These are phyloP conservation scores for Gossypium herbaceum DNA, from an alignment of 345 rosid genomes.

Conservation along the genomic window DNA sequence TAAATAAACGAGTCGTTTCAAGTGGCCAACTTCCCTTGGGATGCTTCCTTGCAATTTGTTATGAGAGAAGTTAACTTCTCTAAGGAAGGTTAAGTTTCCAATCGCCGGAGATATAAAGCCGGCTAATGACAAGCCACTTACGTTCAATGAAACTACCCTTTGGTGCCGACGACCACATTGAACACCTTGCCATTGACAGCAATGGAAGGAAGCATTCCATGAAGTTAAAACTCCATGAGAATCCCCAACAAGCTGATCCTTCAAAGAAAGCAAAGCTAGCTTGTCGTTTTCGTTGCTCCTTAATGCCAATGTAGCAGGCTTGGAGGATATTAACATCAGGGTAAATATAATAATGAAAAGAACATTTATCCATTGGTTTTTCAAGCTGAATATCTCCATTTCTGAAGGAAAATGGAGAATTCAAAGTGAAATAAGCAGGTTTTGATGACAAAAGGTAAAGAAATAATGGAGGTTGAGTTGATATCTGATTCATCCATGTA, in stretches of 20 bases:
- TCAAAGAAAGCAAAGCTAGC: not conserved
- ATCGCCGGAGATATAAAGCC: too few species aligned
- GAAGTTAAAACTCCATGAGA: not conserved
- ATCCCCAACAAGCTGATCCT: not conserved
- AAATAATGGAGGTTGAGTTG: not conserved
- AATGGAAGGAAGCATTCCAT: too few species aligned
- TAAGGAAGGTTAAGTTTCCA: not conserved
- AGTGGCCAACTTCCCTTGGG: not conserved
- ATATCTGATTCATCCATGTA: not conserved
- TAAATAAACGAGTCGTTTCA: not conserved
- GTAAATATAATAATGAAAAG: not conserved
- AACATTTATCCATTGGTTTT: not conserved
- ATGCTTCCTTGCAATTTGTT: not conserved
- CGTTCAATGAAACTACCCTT: too few species aligned
- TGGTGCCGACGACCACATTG: too few species aligned
- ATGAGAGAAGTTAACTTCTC: not conserved
- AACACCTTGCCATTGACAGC: too few species aligned
- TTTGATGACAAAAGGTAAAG: not conserved
- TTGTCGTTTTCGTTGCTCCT: not conserved
- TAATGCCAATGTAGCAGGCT: not conserved
- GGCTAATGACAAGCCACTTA: too few species aligned
- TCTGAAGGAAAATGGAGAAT: not conserved
- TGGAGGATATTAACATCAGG: not conserved
- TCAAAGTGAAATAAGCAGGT: not conserved
- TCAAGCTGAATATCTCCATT: not conserved